Percentiles rank a stretch among this genome's conserved stretches.
These are phyloP conservation scores for Calocybe indica DNA, from an alignment of 768 basidiomycete species.

Conservation along the genomic window DNA sequence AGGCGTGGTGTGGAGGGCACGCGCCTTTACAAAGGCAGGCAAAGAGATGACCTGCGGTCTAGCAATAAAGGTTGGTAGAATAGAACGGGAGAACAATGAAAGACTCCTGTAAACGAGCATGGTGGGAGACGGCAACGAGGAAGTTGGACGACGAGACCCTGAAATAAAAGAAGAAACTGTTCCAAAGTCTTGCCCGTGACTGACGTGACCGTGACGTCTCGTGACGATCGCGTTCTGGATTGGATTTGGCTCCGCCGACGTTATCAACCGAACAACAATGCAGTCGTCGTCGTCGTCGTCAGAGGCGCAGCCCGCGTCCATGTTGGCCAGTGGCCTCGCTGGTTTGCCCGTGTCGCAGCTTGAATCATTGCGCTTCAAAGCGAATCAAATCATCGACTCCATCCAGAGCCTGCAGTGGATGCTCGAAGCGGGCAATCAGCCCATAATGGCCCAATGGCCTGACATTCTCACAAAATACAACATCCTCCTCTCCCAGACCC, in stretches of 20 bases:
- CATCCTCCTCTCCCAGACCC: slow-evolving; percentile 76
- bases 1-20: too few relatives aligned
- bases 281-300: background rate
- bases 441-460: slow-evolving; percentile 77
- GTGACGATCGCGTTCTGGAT: background rate
- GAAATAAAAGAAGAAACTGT: background rate
- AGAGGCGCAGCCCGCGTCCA: slow-evolving; percentile 10
- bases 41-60: too few relatives aligned
- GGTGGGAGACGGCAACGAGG: slow-evolving; percentile 6
- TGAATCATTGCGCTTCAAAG: slow-evolving; percentile 72
- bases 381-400: slow-evolving; percentile 75
- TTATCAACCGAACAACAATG: background rate
- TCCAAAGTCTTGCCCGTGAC: slow-evolving; percentile 1
- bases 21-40: too few relatives aligned
- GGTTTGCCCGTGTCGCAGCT: slow-evolving; percentile 59
- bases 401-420: slow-evolving; percentile 59
- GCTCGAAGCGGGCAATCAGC: slow-evolving; percentile 50
- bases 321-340: slow-evolving; percentile 6
- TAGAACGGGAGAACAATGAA: too few relatives aligned
- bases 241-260: background rate
- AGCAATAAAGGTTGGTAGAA: too few relatives aligned
- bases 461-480: slow-evolving; percentile 86
- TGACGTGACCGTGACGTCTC: background rate
- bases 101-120: background rate
- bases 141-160: slow-evolving; percentile 8